Evolutionary conservation across 176 grass and related monocot species (phyloP).

Genomic region (Raddia distichophylla): DNA sequence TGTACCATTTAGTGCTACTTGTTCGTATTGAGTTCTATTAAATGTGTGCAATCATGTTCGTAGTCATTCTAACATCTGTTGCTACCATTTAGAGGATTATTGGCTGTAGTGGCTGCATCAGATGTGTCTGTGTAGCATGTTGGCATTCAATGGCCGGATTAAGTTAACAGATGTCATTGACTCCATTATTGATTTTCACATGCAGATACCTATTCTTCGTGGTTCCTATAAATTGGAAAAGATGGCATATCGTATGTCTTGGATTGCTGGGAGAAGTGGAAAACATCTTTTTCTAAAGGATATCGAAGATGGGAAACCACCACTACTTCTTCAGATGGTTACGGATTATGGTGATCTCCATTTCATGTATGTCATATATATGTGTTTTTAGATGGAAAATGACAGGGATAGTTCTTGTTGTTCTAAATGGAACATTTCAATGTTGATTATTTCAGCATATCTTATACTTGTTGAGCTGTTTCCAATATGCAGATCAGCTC

Average conservation of each 20-base stretch:
- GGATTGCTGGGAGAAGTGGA: conserved; percentile 81
- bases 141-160: not conserved
- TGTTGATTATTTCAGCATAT: conserved; percentile 21
- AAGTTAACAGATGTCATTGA: conserved; percentile 11
- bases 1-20: not conserved
- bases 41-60: conserved; percentile 14
- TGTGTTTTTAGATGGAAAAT: conserved; percentile 19
- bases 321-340: conserved; percentile 92
- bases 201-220: conserved; percentile 73
- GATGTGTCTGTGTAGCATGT: not conserved
- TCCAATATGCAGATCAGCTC: conserved; percentile 72
- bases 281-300: conserved; percentile 91
- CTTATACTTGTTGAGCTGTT: conserved; percentile 22
- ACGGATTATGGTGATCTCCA: conserved; percentile 60
- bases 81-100: not conserved
- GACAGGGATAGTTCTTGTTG: conserved; percentile 1
- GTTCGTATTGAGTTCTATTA: not conserved
- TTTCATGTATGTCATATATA: conserved; percentile 74
- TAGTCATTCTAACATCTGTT: not conserved
- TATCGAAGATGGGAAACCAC: conserved; percentile 71
- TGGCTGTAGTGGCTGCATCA: conserved; percentile 11
- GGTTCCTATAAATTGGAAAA: conserved; percentile 78
- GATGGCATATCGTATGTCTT: conserved; percentile 64
- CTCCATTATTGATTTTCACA: conserved; percentile 33
- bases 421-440: conserved; percentile 11